phyloP scores from a whole-genome alignment of 805 yeast genomes.

The Scheffersomyces spartinae region DNA sequence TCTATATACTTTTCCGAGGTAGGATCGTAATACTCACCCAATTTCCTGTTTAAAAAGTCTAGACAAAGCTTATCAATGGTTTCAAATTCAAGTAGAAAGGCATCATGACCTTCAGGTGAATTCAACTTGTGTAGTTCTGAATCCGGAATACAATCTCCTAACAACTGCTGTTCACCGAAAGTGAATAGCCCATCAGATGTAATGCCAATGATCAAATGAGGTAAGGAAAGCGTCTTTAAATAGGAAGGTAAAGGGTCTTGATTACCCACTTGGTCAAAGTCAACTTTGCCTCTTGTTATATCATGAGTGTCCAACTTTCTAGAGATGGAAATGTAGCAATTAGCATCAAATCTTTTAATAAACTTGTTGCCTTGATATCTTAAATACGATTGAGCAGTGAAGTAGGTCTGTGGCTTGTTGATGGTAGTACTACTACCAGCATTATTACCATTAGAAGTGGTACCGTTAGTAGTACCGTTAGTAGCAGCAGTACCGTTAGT shows the following conservation, averaged over 20 bases:
- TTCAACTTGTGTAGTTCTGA: slow-evolving; percentile 59
- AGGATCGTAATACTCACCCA: slow-evolving; percentile 45
- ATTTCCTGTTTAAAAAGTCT: slow-evolving; percentile 47
- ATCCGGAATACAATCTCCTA: slow-evolving; percentile 66
- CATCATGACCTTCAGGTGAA: slow-evolving; percentile 97
- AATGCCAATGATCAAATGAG: slow-evolving; percentile 80
- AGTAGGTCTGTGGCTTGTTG: slow-evolving; percentile 44
- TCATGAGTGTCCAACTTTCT: slow-evolving; percentile 94
- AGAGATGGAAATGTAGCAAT: slow-evolving; percentile 89
- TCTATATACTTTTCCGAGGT: slow-evolving; percentile 30
- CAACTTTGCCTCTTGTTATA: slow-evolving; percentile 63
- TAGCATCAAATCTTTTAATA: slow-evolving; percentile 84
- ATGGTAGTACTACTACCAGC: slow-evolving; percentile 7
- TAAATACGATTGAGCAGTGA: slow-evolving; percentile 91
- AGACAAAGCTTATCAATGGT: slow-evolving; percentile 63
- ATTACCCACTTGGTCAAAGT: slow-evolving; percentile 23
- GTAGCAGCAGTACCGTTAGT: slow-evolving; percentile 14
- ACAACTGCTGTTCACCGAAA: slow-evolving; percentile 76
- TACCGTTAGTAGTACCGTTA: slow-evolving; percentile 2
- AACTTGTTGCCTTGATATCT: slow-evolving; percentile 93
- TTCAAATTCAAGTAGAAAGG: slow-evolving; percentile 81
- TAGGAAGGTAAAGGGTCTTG: slow-evolving; percentile 3
- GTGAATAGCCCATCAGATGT: slow-evolving; percentile 90
- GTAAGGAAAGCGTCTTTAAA: slow-evolving; percentile 35
- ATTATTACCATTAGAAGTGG: slow-evolving; percentile 3